Evolutionary conservation across 352 stramenopile genomes (phyloP).

Genomic region (Globisporangium recalcitrans): DNA sequence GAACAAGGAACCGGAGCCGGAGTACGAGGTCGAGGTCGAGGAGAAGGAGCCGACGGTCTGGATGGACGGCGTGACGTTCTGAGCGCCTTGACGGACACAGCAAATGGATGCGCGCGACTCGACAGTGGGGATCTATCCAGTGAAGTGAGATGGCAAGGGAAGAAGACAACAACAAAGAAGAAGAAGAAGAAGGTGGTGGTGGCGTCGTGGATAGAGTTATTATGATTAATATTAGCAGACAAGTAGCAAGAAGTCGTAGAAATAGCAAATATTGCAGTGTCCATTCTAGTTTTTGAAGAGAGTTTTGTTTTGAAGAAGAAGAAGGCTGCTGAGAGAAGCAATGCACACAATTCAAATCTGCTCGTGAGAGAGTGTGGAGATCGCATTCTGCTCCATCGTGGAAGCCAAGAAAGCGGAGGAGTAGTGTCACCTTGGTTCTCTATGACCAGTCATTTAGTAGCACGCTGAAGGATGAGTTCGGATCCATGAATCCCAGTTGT

Average conservation of each 20-base stretch:
- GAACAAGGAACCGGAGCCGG: not conserved
- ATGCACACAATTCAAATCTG: not conserved
- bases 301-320: too few species aligned
- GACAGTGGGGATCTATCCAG: too few species aligned
- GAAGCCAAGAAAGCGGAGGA: too few species aligned
- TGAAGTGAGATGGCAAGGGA: not conserved
- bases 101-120: not conserved
- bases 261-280: not conserved
- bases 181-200: not conserved
- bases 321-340: too few species aligned
- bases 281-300: not conserved
- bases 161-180: not conserved
- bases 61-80: constrained; percentile 16
- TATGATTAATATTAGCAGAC: constrained; percentile 10
- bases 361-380: too few species aligned
- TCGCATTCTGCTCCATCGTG: too few species aligned
- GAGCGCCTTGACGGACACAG: not conserved
- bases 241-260: constrained; percentile 2
- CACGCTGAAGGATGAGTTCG: too few species aligned
- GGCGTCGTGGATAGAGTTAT: constrained; percentile 6
- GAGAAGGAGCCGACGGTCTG: constrained; percentile 13
- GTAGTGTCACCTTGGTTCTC: too few species aligned
- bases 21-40: not conserved
- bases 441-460: too few species aligned
- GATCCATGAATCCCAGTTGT: too few species aligned